These are phyloP conservation scores for Albizia julibrissin DNA, from an alignment of 306 rosid species.

Conservation along the genomic window DNA sequence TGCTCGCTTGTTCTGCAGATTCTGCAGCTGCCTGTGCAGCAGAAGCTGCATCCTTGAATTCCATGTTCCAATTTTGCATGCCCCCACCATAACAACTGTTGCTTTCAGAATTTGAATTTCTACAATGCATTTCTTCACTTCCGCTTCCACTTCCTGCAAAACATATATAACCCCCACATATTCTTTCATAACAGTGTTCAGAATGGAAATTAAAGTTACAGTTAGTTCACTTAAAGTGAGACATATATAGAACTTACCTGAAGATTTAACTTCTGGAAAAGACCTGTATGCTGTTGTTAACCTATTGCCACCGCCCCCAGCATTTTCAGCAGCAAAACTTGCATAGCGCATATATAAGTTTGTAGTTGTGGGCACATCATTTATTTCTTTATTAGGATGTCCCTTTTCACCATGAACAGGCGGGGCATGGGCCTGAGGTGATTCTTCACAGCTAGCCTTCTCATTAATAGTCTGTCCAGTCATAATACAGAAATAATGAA, in stretches of 20 bases:
- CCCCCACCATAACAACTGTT: conserved; percentile 35
- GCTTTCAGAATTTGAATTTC: conserved; percentile 49
- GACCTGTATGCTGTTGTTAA: conserved; percentile 39
- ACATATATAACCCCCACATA: conserved; percentile 15
- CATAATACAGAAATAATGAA: too few species aligned
- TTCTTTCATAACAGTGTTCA: too few species aligned
- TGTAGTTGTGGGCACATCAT: too few species aligned
- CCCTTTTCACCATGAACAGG: conserved; percentile 32
- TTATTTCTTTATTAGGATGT: neutral
- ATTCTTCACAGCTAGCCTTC: conserved; percentile 49
- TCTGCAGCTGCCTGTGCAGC: conserved; percentile 98
- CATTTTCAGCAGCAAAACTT: conserved; percentile 28
- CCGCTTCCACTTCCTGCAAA: conserved; percentile 46
- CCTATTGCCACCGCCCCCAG: conserved; percentile 37
- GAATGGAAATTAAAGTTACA: neutral
- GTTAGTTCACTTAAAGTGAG: neutral
- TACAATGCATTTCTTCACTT: conserved; percentile 40
- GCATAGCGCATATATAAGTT: too few species aligned
- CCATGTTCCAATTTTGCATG: conserved; percentile 66
- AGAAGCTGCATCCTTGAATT: conserved; percentile 87
- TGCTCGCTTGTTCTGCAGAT: too few species aligned
- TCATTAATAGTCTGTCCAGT: conserved; percentile 12
- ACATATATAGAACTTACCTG: conserved; percentile 43
- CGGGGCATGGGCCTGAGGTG: conserved; percentile 47
- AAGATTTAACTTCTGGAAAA: conserved; percentile 47